A percentile compares a stretch with the other conserved stretches of the same genome.
Conservation (phyloP, 805 yeast genomes). For the Clavispora asparagi region DNA sequence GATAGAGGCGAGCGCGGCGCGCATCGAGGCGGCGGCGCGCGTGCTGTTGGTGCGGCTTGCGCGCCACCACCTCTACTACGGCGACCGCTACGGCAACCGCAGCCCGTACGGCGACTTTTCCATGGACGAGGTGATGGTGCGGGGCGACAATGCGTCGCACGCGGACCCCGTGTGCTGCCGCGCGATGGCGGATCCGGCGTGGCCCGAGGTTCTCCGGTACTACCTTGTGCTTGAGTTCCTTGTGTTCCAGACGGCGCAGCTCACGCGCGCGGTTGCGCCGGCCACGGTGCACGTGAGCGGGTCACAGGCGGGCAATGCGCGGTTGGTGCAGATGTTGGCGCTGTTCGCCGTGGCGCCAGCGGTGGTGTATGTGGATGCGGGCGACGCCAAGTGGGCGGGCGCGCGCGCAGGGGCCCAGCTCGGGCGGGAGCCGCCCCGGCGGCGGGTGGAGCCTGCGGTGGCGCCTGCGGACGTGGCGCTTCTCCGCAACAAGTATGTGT, state of each 20-base stretch:
- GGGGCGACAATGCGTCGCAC: slow-evolving; percentile 34
- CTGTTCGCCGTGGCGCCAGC: slow-evolving; percentile 4
- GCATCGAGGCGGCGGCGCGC: slow-evolving; percentile 17
- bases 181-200: slow-evolving; percentile 22
- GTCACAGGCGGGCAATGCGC: slow-evolving; percentile 45
- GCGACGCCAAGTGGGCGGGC: slow-evolving; percentile 1
- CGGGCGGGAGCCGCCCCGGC: not conserved
- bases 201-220: slow-evolving; percentile 38
- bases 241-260: slow-evolving; percentile 44
- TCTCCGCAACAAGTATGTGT: slow-evolving; percentile 1
- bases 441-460: not conserved
- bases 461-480: not conserved
- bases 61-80: slow-evolving; percentile 41
- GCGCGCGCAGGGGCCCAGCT: not conserved
- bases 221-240: slow-evolving; percentile 45
- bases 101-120: slow-evolving; percentile 48
- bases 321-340: slow-evolving; percentile 6
- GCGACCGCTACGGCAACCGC: slow-evolving; percentile 56
- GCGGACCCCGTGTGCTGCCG: slow-evolving; percentile 35
- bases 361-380: not conserved
- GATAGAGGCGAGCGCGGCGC: slow-evolving; percentile 18
- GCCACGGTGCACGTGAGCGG: slow-evolving; percentile 43
- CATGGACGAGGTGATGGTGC: slow-evolving; percentile 46
- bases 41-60: slow-evolving; percentile 21
- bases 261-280: slow-evolving; percentile 19